A percentile compares a stretch with the other conserved stretches of the same genome.
These are phyloP conservation scores for Salix brachista DNA, from an alignment of 345 rosid species.

Conservation along the genomic window DNA sequence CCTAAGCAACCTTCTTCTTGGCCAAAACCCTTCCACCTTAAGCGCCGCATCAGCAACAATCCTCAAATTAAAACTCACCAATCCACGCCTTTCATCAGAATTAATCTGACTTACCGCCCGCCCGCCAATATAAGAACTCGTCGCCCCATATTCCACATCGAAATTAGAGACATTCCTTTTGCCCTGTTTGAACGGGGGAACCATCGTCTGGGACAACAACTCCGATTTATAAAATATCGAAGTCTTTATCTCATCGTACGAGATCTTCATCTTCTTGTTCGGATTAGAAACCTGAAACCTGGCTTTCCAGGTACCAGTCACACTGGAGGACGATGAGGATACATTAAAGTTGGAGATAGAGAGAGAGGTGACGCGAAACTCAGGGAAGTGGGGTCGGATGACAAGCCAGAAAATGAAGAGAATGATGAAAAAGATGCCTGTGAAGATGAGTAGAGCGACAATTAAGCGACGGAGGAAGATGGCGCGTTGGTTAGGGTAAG, in stretches of 20 bases:
- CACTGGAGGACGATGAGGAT: slow-evolving; percentile 27
- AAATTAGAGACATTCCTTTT: slow-evolving; percentile 37
- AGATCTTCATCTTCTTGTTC: slow-evolving; percentile 59
- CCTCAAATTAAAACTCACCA: slow-evolving; percentile 44
- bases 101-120: slow-evolving; percentile 28
- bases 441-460: slow-evolving; percentile 23
- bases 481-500: slow-evolving; percentile 37
- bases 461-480: slow-evolving; percentile 49
- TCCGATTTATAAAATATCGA: slow-evolving; percentile 21
- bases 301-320: slow-evolving; percentile 59
- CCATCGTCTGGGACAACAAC: slow-evolving; percentile 37
- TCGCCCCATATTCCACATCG: slow-evolving; percentile 34
- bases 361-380: slow-evolving; percentile 45
- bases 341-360: slow-evolving; percentile 55
- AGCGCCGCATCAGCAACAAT: slow-evolving; percentile 39
- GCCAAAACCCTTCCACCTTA: slow-evolving; percentile 44
- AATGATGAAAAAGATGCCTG: slow-evolving; percentile 39
- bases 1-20: slow-evolving; percentile 42
- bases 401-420: slow-evolving; percentile 64
- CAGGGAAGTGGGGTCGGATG: slow-evolving; percentile 64
- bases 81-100: slow-evolving; percentile 36
- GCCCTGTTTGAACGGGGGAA: slow-evolving; percentile 58
- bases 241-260: slow-evolving; percentile 31
- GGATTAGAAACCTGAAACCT: slow-evolving; percentile 52
- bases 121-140: slow-evolving; percentile 37